These are phyloP conservation scores for Aspergillus alliaceus DNA, from an alignment of 2,329 filamentous ascomycete genomes.

Conservation along the genomic window DNA sequence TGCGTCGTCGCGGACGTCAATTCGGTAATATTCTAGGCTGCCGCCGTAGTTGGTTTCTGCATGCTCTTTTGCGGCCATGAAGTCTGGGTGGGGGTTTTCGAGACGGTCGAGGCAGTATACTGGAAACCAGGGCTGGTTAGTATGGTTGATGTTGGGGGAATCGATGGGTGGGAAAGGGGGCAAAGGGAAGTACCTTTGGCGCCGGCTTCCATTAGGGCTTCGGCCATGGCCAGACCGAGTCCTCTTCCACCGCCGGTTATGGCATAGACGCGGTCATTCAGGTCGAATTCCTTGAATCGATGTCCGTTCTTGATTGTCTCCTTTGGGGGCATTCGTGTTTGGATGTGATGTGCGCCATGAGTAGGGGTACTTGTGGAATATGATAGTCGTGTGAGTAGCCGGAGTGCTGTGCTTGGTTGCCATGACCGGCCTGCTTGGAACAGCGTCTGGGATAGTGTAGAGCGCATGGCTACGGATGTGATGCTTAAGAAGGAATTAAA, in stretches of 20 bases:
- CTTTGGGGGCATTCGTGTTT: slow-evolving; percentile 28
- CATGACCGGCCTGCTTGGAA: slow-evolving; percentile 13
- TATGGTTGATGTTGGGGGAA: neutral
- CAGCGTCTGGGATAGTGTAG: slow-evolving; percentile 16
- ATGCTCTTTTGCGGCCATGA: slow-evolving; percentile 39
- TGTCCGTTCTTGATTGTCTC: slow-evolving; percentile 23
- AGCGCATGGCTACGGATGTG: slow-evolving; percentile 16
- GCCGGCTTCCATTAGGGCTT: slow-evolving; percentile 49
- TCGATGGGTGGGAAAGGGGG: neutral
- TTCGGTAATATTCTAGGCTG: slow-evolving; percentile 46
- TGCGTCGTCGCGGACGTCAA: slow-evolving; percentile 47
- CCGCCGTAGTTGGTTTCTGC: slow-evolving; percentile 38
- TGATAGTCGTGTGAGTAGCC: slow-evolving; percentile 11
- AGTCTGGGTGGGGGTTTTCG: slow-evolving; percentile 45
- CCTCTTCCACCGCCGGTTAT: slow-evolving; percentile 47
- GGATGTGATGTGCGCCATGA: slow-evolving; percentile 29
- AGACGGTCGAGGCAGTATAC: slow-evolving; percentile 52
- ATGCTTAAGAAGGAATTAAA: slow-evolving; percentile 1
- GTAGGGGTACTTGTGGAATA: slow-evolving; percentile 23
- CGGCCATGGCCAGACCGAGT: slow-evolving; percentile 47
- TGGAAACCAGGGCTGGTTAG: slow-evolving; percentile 12
- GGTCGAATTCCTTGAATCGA: slow-evolving; percentile 45
- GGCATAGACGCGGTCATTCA: slow-evolving; percentile 41
- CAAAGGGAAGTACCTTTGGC: slow-evolving; percentile 40
- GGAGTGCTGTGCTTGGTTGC: slow-evolving; percentile 4